phyloP scores from a whole-genome alignment of 495 filamentous ascomycete species.

The Penicillium lividum region DNA sequence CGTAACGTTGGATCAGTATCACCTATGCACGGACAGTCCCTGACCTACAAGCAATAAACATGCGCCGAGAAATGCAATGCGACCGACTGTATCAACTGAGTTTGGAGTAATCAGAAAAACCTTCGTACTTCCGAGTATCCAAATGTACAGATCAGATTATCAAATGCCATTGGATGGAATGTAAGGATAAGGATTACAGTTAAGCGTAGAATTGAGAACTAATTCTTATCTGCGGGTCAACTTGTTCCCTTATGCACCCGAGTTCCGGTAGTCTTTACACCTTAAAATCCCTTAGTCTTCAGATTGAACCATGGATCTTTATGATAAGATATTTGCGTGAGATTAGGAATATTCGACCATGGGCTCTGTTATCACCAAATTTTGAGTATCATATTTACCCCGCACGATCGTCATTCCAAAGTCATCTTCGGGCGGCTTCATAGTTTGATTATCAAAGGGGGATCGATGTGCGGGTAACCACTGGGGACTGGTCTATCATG shows the following conservation, averaged over 20 bases:
- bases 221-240: neutral
- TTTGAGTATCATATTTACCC: conserved; percentile 18
- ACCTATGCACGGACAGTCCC: conserved; percentile 2
- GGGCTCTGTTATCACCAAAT: conserved; percentile 15
- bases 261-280: neutral
- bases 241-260: too few relatives aligned
- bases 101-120: neutral
- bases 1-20: conserved; percentile 9
- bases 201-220: neutral
- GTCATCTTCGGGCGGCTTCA: conserved; percentile 9
- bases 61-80: conserved; percentile 8
- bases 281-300: neutral
- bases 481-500: neutral
- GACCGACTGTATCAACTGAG: neutral
- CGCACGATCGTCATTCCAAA: conserved; percentile 28
- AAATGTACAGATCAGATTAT: neutral
- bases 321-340: neutral
- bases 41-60: neutral
- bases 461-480: conserved; percentile 2
- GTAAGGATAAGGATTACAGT: neutral
- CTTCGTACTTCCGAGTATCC: too few relatives aligned
- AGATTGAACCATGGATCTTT: neutral
- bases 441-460: conserved; percentile 3
- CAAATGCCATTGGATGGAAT: neutral
- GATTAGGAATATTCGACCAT: neutral